Percentiles rank a stretch among this genome's conserved stretches.
These are phyloP conservation scores for Geranium rotundifolium DNA, from an alignment of 345 rosid species.

Conservation along the genomic window DNA sequence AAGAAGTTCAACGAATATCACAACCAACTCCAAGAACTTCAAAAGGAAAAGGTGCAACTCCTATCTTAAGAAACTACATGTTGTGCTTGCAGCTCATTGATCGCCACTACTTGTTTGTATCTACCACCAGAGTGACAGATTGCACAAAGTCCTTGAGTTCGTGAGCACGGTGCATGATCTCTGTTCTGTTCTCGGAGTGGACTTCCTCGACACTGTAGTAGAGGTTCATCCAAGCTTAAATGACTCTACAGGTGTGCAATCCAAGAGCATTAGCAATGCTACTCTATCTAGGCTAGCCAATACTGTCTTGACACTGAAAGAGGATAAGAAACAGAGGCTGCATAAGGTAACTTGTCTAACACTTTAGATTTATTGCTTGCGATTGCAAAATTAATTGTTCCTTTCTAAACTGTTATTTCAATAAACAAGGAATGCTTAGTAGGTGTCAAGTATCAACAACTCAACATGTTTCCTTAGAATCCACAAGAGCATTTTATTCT, in stretches of 20 bases:
- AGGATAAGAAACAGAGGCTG: conserved; percentile 85
- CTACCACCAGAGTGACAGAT: conserved; percentile 61
- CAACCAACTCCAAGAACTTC: conserved; percentile 75
- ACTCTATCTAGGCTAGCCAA: conserved; percentile 66
- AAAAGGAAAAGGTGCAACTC: conserved; percentile 69
- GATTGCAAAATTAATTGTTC: no score
- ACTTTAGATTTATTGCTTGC: no score
- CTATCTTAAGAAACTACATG: no score
- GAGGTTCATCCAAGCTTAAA: conserved; percentile 95
- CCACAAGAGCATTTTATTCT: no score
- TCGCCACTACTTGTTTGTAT: conserved; percentile 2
- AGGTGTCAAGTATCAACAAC: no score
- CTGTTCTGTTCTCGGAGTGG: conserved; percentile 82
- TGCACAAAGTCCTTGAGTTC: conserved; percentile 79
- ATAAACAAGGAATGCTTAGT: no score
- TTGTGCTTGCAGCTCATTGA: background rate
- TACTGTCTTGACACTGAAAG: conserved; percentile 64
- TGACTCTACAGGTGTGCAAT: conserved; percentile 48
- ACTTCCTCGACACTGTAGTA: conserved; percentile 63
- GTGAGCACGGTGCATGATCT: conserved; percentile 91
- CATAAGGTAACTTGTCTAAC: conserved; percentile 37
- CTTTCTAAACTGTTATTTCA: no score
- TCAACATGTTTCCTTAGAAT: no score
- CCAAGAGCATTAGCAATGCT: conserved; percentile 90
- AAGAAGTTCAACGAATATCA: conserved; percentile 77